Evolutionary conservation across 1,284 basidiomycete genomes (phyloP), one percentile per base, ranked within the genome.

Genomic region (Omphalotus olearius): DNA sequence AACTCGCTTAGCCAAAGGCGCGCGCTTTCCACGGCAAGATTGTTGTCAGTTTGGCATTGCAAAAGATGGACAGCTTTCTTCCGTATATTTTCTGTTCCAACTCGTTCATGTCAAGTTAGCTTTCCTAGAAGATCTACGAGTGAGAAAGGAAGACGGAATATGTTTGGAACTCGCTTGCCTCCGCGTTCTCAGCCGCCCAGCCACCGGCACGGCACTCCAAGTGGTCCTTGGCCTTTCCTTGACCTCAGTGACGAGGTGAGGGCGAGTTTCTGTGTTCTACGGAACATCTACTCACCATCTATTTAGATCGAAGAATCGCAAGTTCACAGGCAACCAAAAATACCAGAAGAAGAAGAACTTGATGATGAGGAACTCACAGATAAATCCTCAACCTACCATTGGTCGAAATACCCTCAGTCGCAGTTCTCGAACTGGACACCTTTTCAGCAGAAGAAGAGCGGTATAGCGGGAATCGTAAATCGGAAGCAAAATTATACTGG

Each of bases 401-500:
- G 78, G 78, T 60, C 58, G 44, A 61, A 62, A 52, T 82, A 82
- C 60, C 80, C 79, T 0, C 74, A 80, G 55, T 69, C 69, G 0
- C 58, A 70, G 2, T 82, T 76, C 59, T 71, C 70, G 0, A 82
- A 82, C 55, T 82, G 79, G 79, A 78, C 76, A 0, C 60, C 57
- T 1, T 58, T 56, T 1, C 79, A 82, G 57, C 74, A 79, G 48
- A 57, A 62, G 20, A 73, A 72, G 46, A 78, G 76, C 52, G 64
- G 67, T 6, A 68, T 76, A 23, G 54, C 58, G 5, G 61, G 62
- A 28, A 62, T 75, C 53, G 56, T 73, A 36, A 53, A 55, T 6
- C 62, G 54, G 5, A 33, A 33, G 30, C 61, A 62, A 2, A 47
- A 52, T n/a, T 55, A 58, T 16, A 35, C 38, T 56, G 38, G 40